A percentile compares a stretch with the other conserved stretches of the same genome.
These are phyloP conservation scores for Maudiozyma bulderi DNA, from an alignment of 805 yeast genomes.

Conservation along the genomic window DNA sequence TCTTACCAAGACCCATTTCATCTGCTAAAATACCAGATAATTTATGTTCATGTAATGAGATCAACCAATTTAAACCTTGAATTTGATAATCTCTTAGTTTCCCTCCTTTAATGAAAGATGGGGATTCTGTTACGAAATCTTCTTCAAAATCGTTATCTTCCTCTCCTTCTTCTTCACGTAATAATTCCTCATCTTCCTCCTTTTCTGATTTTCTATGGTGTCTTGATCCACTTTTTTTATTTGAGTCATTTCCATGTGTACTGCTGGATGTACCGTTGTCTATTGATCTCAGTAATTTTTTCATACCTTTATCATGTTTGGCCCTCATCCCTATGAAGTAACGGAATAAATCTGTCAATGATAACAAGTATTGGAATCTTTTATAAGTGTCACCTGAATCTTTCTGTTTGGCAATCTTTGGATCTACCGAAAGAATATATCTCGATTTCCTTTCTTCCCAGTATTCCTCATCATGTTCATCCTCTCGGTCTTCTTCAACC, in stretches of 20 bases:
- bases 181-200: conserved; percentile 89
- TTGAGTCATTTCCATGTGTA: conserved; percentile 26
- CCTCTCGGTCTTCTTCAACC: not conserved
- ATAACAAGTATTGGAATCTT: conserved; percentile 71
- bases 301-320: conserved; percentile 64
- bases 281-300: conserved; percentile 39
- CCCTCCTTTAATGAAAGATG: conserved; percentile 64
- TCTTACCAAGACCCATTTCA: conserved; percentile 97
- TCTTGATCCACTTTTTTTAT: conserved; percentile 25
- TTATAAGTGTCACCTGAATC: conserved; percentile 61
- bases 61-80: conserved; percentile 93
- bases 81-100: conserved; percentile 81
- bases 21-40: conserved; percentile 92
- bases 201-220: conserved; percentile 84
- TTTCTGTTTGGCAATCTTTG: conserved; percentile 45
- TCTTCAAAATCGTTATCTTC: conserved; percentile 35
- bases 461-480: conserved; percentile 16
- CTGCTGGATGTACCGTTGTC: conserved; percentile 25
- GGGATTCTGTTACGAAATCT: conserved; percentile 78
- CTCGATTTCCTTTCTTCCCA: conserved; percentile 36
- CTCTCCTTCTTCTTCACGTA: conserved; percentile 69
- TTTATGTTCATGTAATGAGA: conserved; percentile 76
- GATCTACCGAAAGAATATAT: conserved; percentile 44
- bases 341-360: conserved; percentile 77
- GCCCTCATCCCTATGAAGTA: conserved; percentile 80